Evolutionary conservation across 495 filamentous ascomycete species (phyloP).

Genomic region (Xylaria sp.): DNA sequence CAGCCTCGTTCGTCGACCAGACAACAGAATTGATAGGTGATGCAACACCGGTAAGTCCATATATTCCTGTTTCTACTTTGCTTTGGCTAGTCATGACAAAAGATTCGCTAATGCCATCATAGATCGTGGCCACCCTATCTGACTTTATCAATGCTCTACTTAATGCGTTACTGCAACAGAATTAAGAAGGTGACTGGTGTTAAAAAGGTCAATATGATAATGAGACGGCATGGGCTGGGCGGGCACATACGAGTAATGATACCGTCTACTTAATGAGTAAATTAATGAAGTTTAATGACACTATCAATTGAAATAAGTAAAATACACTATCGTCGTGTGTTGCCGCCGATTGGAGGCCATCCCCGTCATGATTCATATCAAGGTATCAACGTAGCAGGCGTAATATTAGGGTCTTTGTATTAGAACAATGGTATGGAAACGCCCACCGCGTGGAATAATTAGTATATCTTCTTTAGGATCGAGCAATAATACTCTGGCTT

Average conservation of each 20-base stretch:
- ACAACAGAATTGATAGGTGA: constrained; percentile 59
- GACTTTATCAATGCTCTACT: constrained; percentile 46
- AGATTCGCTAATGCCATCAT: constrained; percentile 26
- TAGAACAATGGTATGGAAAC: background rate
- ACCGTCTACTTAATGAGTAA: constrained; percentile 37
- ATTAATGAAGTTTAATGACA: constrained; percentile 34
- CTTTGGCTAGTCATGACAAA: background rate
- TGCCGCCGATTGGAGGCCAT: background rate
- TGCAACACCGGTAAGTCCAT: constrained; percentile 54
- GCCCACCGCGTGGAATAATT: background rate
- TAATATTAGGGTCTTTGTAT: background rate
- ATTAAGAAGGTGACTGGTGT: background rate
- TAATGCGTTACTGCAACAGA: constrained; percentile 43
- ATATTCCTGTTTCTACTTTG: background rate
- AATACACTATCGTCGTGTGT: background rate
- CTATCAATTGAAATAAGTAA: constrained; percentile 19
- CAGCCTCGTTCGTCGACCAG: constrained; percentile 50
- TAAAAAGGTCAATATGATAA: constrained; percentile 21
- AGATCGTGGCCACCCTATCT: constrained; percentile 46
- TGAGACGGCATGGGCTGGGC: constrained; percentile 25
- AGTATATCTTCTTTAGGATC: background rate
- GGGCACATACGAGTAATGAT: constrained; percentile 34
- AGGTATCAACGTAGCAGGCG: background rate
- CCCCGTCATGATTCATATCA: background rate
- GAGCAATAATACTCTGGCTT: background rate